phyloP scores from a whole-genome alignment of 1,284 basidiomycete species.

The Microbotryum violaceum region DNA sequence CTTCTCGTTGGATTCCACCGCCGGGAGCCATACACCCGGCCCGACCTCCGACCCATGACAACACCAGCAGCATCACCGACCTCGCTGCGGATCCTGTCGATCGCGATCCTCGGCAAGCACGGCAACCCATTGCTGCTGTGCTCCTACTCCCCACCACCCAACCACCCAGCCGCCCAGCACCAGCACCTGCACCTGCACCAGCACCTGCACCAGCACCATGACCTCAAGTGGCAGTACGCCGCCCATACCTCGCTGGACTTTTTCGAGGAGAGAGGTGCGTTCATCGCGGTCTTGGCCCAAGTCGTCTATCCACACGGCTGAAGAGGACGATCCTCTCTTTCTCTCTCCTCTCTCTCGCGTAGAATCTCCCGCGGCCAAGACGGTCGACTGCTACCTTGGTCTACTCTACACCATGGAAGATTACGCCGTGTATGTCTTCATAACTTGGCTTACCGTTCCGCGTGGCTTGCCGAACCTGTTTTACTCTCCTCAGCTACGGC shows the following conservation, averaged over 20 bases:
- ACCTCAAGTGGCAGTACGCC: constrained; percentile 40
- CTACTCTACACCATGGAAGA: constrained; percentile 41
- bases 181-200: constrained; percentile 16
- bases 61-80: neutral
- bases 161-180: constrained; percentile 1
- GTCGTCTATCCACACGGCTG: too few relatives aligned
- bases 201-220: constrained; percentile 17
- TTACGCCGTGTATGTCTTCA: constrained; percentile 37
- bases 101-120: constrained; percentile 29
- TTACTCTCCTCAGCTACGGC: constrained; percentile 35
- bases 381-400: constrained; percentile 39
- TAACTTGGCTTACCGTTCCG: neutral
- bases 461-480: neutral
- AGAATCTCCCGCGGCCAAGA: constrained; percentile 32
- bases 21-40: neutral
- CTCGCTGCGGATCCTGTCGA: constrained; percentile 20
- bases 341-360: neutral
- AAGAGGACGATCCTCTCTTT: neutral
- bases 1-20: too few relatives aligned
- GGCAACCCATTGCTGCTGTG: constrained; percentile 29
- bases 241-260: constrained; percentile 39
- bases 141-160: constrained; percentile 3
- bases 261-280: constrained; percentile 39
- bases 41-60: neutral
- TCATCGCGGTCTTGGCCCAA: neutral